Base-by-base conservation (phyloP, 2,329 filamentous ascomycete species). In the Xylariales sp. region DNA sequence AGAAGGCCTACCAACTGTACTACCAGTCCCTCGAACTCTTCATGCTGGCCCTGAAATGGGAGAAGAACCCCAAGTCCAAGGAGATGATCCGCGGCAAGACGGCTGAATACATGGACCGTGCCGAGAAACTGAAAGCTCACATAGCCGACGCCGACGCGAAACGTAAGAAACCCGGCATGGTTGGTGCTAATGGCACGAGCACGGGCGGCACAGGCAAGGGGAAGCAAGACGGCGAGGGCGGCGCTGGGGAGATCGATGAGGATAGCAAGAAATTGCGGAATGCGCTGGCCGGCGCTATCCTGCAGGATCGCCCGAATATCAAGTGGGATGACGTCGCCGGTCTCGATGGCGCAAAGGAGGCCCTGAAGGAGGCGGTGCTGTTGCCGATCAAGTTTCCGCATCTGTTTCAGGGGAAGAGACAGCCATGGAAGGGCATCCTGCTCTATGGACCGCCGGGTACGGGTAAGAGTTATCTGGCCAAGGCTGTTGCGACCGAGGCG, bases 11-110 rank as follows among this genome's bases (percentile, higher is more conserved):
- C 65, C 87, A 95, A 61, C 77, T 86, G 49, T 98, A 98, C 78
- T 96, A 95, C 73, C 84, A 88, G 53, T 84, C 91, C 38, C 86
- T 98, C 54, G 91, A 98, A 69, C 81, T 97, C 44, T 98, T 97
- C 74, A 95, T 98, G 86, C 86, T 97, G 47, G 93, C 93, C 24
- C 77, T 98, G 46, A 98, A 98, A 74, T 98, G 91, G 91, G 93
- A 98, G 72, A 98, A 97, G 78, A 97, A 96, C 70, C 82, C 86
- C 49, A 91, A 90, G 56, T 90, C 88, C 50, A 97, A 97, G 73
- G 89, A 94, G 61, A 95, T 95, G 79, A 96, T 98, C 65, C 85
- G 93, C 54, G 82, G 86, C 55, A 97, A 97, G 73, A 89, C 90
- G 15, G 86, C 76, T 55, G 91, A 96, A 62, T 98, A 98, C 74